Evolutionary conservation across 768 basidiomycete genomes (phyloP), one percentile per base, ranked within the genome.

Genomic region (Cyathus striatus): DNA sequence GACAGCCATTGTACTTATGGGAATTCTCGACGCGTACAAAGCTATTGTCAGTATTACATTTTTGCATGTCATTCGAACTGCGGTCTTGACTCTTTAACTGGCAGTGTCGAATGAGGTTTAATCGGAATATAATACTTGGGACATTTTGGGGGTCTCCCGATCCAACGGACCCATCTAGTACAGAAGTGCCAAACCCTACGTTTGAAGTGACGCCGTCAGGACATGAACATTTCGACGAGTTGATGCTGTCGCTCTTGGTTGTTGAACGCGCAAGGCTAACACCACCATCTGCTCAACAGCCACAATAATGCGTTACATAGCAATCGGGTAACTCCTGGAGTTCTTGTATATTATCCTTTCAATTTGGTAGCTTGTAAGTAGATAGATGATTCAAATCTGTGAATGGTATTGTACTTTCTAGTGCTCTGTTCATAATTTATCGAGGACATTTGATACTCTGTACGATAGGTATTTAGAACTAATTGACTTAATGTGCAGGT

Each of bases 231-330:
- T 50, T 62, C 33, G 63, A 68, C 39, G 60, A 68, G 32, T 61
- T 68, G 24, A 27, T 68, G 10, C 42, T 64, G 5, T 64, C 63
- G 14, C 54, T 53, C 2, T 48, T 66, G 23, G 59, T 65, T 30
- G 23, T 62, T n/a, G 66, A 66, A 47, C 58, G 64, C 7, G 54
- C 47, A 35, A 44, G 61, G n/a, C 53, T 63, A 16, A 53, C 52
- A 35, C 56, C 60, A n/a, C n/a, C n/a, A n/a, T n/a, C n/a, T n/a
- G n/a, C n/a, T n/a, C n/a, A n/a, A n/a, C n/a, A n/a, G n/a, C n/a
- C n/a, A n/a, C n/a, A n/a, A n/a, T n/a, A n/a, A n/a, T n/a, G n/a
- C n/a, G n/a, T n/a, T n/a, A n/a, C n/a, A n/a, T n/a, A n/a, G n/a
- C n/a, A n/a, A n/a, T n/a, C n/a, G n/a, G n/a, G n/a, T n/a, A n/a